phyloP scores from a whole-genome alignment of 228 moss, liverwort and hornwort species.

The Sphagnum magellanicum region DNA sequence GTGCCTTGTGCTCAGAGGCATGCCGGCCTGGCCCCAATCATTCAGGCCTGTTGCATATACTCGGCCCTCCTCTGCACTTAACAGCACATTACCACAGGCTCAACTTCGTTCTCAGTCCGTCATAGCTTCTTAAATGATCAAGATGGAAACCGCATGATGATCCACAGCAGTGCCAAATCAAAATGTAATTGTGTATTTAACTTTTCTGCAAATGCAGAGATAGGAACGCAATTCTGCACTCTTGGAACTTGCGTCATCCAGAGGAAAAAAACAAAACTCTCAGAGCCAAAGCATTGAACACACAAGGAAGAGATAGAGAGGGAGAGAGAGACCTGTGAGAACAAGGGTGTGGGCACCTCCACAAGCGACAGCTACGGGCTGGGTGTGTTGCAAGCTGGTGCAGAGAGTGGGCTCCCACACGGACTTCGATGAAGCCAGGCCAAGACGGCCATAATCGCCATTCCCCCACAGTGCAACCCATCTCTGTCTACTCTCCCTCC shows the following conservation, averaged over 20 bases:
- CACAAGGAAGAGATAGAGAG: neutral
- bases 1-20: constrained; percentile 31
- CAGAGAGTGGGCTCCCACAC: constrained; percentile 67
- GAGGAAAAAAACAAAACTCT: too few relatives aligned
- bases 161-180: neutral
- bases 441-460: constrained; percentile 84
- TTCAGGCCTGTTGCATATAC: constrained; percentile 82
- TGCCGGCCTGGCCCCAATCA: constrained; percentile 76
- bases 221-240: too few relatives aligned
- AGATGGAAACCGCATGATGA: constrained; percentile 4
- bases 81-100: too few relatives aligned
- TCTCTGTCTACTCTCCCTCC: constrained; percentile 15
- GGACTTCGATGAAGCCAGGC: constrained; percentile 43
- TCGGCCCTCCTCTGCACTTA: constrained; percentile 52
- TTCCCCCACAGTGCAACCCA: constrained; percentile 94
- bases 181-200: too few relatives aligned
- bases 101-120: too few relatives aligned
- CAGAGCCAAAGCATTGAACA: neutral
- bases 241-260: too few relatives aligned
- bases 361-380: constrained; percentile 73
- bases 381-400: constrained; percentile 27
- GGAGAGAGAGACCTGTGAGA: constrained; percentile 36
- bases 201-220: too few relatives aligned
- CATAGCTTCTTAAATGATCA: neutral
- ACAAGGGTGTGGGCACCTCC: constrained; percentile 97